Conservation (phyloP, 495 filamentous ascomycete genomes). For the Hypoxylon trugodes region DNA sequence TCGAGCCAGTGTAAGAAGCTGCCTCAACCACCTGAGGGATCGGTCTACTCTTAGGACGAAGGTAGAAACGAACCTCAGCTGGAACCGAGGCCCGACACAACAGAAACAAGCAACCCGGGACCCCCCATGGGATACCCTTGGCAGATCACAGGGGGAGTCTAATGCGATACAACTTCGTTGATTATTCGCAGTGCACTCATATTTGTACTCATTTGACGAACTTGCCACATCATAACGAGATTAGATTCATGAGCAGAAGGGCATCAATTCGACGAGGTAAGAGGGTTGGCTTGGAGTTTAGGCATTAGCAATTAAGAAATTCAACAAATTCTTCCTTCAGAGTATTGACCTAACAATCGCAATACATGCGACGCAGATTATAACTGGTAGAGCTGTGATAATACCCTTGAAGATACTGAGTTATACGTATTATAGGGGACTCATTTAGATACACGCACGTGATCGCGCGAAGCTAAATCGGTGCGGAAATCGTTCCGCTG, state of each 20-base stretch:
- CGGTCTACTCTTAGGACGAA: slow-evolving; percentile 64
- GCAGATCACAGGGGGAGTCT: background rate
- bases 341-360: too few species aligned
- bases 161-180: background rate
- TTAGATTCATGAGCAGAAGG: background rate
- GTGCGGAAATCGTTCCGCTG: slow-evolving; percentile 20
- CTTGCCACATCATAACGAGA: slow-evolving; percentile 13
- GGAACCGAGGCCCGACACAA: background rate
- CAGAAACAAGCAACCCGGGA: background rate
- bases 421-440: too few species aligned
- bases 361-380: too few species aligned
- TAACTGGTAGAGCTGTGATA: too few species aligned
- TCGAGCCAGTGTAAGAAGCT: slow-evolving; percentile 92
- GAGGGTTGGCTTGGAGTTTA: slow-evolving; percentile 13
- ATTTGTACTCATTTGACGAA: background rate
- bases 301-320: background rate
- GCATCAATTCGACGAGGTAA: background rate
- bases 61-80: background rate
- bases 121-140: background rate
- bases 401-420: too few species aligned
- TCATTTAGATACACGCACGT: slow-evolving; percentile 11
- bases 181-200: background rate
- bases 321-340: too few species aligned
- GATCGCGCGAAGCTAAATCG: slow-evolving; percentile 12
- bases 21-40: slow-evolving; percentile 89